Base-by-base conservation (phyloP, 768 basidiomycete genomes). In the Kwoniella botswanensis region DNA sequence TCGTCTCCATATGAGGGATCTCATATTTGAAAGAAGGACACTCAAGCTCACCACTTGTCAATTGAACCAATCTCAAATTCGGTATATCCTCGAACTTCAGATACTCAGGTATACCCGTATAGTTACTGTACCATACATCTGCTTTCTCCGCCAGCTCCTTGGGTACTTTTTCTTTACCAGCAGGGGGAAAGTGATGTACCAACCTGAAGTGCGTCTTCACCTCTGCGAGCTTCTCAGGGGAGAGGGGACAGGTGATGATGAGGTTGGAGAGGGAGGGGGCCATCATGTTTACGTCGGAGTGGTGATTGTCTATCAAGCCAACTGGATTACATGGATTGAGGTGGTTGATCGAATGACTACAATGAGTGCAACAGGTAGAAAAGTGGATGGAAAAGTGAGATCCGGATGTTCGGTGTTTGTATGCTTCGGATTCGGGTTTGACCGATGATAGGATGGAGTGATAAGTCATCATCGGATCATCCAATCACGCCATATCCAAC, bases 61-160 rank as follows among this genome's bases (percentile, higher is more conserved):
- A 42, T 65, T 82, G 81, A 3, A 82, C 42, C 22, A 76, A 57
- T 63, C 70, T 75, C 15, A 75, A 44, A 56, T 74, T 72, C 13
- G 74, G 72, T 18, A 79, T 42, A 41, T 77, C 61, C 21, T 72
- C 68, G 21, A 72, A 52, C 21, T 65, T 67, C 15, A 78, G 41
- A 21, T 66, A 53, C 42, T 71, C 64, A 10, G 78, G 79, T 17
- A 79, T 15, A 18, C 79, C 76, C 3, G 41, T 13, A 7, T 44
- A 71, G n/a, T 62, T 73, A 13, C 70, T 26, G 53, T 74, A 81
- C 68, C 76, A 77, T 15, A 78, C 74, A 35, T 82, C 74, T 13
- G 65, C 70, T 13, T 76, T 68, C 42, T 29, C 29, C n/a, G 74
- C 69, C 12, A 70, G 26, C 12, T 76, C 70, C 26, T 71, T 60